Base-by-base conservation (phyloP, 164 flowering plant species). In the grape (Vitis vinifera) region DNA sequence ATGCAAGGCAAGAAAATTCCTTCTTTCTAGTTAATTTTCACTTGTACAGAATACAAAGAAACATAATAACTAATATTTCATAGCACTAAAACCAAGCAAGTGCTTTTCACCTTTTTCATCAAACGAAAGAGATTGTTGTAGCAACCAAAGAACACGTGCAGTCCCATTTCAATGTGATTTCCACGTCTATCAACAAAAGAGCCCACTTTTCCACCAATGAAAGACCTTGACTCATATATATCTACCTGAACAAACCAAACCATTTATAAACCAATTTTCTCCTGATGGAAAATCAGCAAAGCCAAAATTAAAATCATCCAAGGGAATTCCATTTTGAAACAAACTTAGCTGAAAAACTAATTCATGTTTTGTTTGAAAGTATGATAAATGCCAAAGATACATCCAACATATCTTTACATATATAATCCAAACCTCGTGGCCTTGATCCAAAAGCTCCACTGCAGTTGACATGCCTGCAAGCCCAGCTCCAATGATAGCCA, bases 381-480 rank as follows among this genome's bases (percentile, higher is more conserved):
- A 10, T 3, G 0, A 66, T 30, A 6, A 56, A 6, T 37, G 65
- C 51, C 16, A 2, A 53, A 66, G 59, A 63, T 9, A 51, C 55
- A 2, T 51, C 55, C 55, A 51, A 51, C 10, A 51, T 51, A 51
- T 51, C 55, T 10, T 62, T 15, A 70, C 29, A 48, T 61, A 30
- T 65, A 52, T 31, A 16, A 72, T 66, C 30, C 66, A 55, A 77
- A 95, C 99, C 99, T 93, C 98, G 64, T 95, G 99, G 68, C 98
- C 99, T 82, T 95, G 99, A 84, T 95, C 99, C 85, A 95, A 77
- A 79, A 95, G 94, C 85, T 95, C 99, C 53, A 95, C 98, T 7
- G 99, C 99, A 65, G 99, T 93, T 48, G 99, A 95, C 99, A 95
- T 95, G 72, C 98, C 99, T 7, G 99, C 98, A 60, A 95, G 96